Evolutionary conservation across 228 moss, liverwort and hornwort genomes (phyloP).

Genomic region (Sphagnum fallax): DNA sequence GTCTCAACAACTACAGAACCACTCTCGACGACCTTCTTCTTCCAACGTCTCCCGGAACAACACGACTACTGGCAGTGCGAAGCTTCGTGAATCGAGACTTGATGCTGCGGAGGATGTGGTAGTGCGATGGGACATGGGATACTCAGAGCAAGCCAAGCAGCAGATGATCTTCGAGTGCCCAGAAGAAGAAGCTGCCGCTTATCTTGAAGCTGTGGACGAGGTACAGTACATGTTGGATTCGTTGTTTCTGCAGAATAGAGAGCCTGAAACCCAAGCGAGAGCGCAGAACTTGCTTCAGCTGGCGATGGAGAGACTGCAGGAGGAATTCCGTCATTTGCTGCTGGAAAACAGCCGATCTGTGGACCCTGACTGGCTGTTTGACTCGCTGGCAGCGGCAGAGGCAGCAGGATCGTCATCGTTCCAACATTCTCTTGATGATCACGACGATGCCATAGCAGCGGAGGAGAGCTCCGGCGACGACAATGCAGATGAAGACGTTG

Average conservation of each 20-base stretch:
- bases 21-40: too few relatives aligned
- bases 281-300: constrained; percentile 71
- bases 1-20: too few relatives aligned
- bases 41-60: too few relatives aligned
- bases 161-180: constrained; percentile 87
- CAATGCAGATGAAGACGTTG: constrained; percentile 40
- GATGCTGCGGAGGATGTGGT: constrained; percentile 68
- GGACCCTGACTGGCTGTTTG: constrained; percentile 93
- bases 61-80: too few relatives aligned
- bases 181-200: constrained; percentile 64
- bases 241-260: constrained; percentile 25
- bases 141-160: constrained; percentile 72
- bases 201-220: constrained; percentile 86
- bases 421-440: constrained; percentile 35
- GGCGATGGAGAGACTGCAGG: constrained; percentile 78
- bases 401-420: constrained; percentile 11
- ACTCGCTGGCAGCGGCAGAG: constrained; percentile 59
- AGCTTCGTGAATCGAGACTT: constrained; percentile 5
- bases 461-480: constrained; percentile 1
- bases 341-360: constrained; percentile 71
- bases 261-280: constrained; percentile 28
- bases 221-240: constrained; percentile 65
- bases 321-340: constrained; percentile 91
- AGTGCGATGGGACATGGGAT: constrained; percentile 73
- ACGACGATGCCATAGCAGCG: constrained; percentile 10